Evolutionary conservation across 1,284 basidiomycete species (phyloP).

Genomic region (Porogramme epimiltina): DNA sequence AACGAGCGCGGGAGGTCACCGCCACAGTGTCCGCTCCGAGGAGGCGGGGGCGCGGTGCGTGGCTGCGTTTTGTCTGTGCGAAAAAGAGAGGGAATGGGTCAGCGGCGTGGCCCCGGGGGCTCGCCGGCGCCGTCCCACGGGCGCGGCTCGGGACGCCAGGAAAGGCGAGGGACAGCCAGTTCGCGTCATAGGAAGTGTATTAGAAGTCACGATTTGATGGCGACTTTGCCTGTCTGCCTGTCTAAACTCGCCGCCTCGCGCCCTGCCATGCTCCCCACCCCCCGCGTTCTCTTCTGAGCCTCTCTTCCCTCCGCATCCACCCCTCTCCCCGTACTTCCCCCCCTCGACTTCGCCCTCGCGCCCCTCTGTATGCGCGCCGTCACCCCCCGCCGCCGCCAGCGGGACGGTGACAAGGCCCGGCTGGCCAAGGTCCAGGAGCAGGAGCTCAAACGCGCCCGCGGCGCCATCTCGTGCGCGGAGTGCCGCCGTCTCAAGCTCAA

Average conservation of each 20-base stretch:
- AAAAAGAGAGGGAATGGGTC: no score
- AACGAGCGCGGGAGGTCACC: no score
- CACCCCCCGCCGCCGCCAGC: conserved; percentile 19
- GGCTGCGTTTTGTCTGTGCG: no score
- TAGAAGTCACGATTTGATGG: background rate
- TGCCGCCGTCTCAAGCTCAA: conserved; percentile 58
- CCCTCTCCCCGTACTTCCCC: background rate
- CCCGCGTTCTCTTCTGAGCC: background rate
- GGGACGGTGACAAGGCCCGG: conserved; percentile 40
- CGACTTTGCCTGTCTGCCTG: background rate
- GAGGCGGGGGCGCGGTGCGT: no score
- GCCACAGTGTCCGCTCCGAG: no score
- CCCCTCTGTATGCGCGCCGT: conserved; percentile 4
- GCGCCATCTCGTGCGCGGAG: conserved; percentile 73
- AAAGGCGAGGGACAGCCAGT: no score
- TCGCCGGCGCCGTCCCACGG: no score
- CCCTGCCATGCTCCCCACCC: background rate
- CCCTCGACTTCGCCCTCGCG: background rate
- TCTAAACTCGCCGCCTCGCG: background rate
- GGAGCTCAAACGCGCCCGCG: conserved; percentile 67
- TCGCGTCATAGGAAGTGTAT: background rate
- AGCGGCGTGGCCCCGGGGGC: no score
- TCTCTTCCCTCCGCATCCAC: no score
- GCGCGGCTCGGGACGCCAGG: no score
- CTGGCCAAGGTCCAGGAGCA: conserved; percentile 49